Conservation (phyloP, 1,284 basidiomycete genomes). For the Papiliotrema nemorosa region DNA sequence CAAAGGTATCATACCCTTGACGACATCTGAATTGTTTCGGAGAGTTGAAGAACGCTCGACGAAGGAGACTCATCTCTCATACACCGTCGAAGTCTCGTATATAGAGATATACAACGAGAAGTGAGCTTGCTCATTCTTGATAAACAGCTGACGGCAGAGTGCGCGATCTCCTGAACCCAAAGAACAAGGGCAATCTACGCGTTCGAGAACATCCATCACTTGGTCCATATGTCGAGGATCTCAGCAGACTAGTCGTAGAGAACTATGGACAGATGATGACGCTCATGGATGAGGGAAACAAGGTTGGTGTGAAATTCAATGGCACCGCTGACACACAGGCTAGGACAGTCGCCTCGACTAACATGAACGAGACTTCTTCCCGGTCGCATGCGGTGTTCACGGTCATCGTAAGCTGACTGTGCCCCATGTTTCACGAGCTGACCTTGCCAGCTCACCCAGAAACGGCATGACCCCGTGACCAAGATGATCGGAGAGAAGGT, state of each 20-base stretch:
- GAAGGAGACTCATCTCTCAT: conserved; percentile 66
- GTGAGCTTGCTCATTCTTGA: conserved; percentile 15
- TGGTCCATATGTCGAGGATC: conserved; percentile 95
- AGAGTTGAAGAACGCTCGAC: conserved; percentile 68
- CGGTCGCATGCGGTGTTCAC: conserved; percentile 98
- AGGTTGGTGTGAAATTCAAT: conserved; percentile 49
- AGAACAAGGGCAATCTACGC: conserved; percentile 88
- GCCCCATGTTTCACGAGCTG: conserved; percentile 2
- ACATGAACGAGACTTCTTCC: conserved; percentile 99
- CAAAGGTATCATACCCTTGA: conserved; percentile 96
- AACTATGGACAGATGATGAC: conserved; percentile 95
- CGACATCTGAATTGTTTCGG: conserved; percentile 86
- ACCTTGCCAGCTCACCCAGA: conserved; percentile 66
- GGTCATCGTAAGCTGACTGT: conserved; percentile 56
- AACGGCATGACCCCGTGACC: conserved; percentile 72
- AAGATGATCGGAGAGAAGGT: conserved; percentile 93
- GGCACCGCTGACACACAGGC: conserved; percentile 49
- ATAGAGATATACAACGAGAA: conserved; percentile 99
- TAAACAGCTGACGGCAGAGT: conserved; percentile 47
- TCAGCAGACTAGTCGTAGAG: conserved; percentile 87
- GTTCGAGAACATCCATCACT: conserved; percentile 93
- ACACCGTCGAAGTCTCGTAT: conserved; percentile 94
- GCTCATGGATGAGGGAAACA: conserved; percentile 99
- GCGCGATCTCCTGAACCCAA: conserved; percentile 92
- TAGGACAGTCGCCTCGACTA: conserved; percentile 94